A percentile compares a stretch with the other conserved stretches of the same genome.
These are phyloP conservation scores for Datura wrightii DNA, from an alignment of 257 asterid species.

Conservation along the genomic window DNA sequence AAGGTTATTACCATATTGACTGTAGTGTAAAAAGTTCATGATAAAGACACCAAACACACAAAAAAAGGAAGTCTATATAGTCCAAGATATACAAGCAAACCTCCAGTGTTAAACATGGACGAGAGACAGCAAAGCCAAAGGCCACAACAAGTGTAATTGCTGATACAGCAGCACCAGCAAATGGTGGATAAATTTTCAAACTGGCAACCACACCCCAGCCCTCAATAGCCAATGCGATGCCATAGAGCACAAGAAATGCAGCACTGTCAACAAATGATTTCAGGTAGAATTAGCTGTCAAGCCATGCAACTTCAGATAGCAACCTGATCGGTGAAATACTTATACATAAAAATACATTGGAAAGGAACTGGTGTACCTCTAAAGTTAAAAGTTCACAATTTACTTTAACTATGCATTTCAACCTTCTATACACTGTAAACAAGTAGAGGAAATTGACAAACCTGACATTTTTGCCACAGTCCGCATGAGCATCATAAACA, in stretches of 20 bases:
- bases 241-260: slow-evolving; percentile 97
- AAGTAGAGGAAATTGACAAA: slow-evolving; percentile 37
- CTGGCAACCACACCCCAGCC: slow-evolving; percentile 99
- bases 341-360: neutral
- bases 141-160: slow-evolving; percentile 97
- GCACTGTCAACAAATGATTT: slow-evolving; percentile 57
- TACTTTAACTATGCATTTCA: slow-evolving; percentile 22
- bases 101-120: slow-evolving; percentile 97
- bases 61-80: neutral
- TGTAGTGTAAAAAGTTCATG: slow-evolving; percentile 9
- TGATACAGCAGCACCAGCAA: slow-evolving; percentile 99
- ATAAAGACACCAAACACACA: slow-evolving; percentile 13
- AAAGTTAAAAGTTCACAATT: slow-evolving; percentile 6
- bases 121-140: slow-evolving; percentile 98
- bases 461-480: slow-evolving; percentile 99
- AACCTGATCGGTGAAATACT: slow-evolving; percentile 20
- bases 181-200: slow-evolving; percentile 94
- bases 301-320: neutral
- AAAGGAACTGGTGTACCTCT: slow-evolving; percentile 5
- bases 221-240: slow-evolving; percentile 92
- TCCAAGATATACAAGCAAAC: slow-evolving; percentile 50
- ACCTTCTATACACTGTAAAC: neutral
- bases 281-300: slow-evolving; percentile 28
- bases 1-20: slow-evolving; percentile 34
- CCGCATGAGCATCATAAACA: slow-evolving; percentile 99